These are phyloP conservation scores for Rhizoctonia solani DNA, from an alignment of 1,284 basidiomycete species.

Conservation along the genomic window DNA sequence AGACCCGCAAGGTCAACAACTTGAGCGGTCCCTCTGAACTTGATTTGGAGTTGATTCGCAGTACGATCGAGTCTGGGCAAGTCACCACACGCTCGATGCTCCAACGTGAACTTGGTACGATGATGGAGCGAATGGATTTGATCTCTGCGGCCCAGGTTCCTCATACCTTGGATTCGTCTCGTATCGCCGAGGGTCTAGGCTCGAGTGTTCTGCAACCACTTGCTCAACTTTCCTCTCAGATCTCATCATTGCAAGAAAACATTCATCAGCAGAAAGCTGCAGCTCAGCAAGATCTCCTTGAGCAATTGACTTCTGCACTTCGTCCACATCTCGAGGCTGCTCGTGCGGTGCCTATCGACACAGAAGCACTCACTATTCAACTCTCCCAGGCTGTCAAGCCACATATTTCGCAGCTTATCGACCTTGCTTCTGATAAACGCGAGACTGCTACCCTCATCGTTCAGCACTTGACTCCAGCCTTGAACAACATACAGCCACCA, in stretches of 20 bases:
- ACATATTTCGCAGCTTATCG: conserved; percentile 81
- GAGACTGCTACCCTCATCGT: conserved; percentile 81
- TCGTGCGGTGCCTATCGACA: conserved; percentile 68
- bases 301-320: conserved; percentile 56
- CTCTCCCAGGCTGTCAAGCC: conserved; percentile 83
- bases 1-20: conserved; percentile 48
- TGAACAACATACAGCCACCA: conserved; percentile 54
- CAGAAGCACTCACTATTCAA: conserved; percentile 70
- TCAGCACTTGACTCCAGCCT: conserved; percentile 66
- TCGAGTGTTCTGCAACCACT: conserved; percentile 62
- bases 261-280: conserved; percentile 15
- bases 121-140: conserved; percentile 50
- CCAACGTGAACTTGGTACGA: conserved; percentile 58
- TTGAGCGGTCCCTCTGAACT: conserved; percentile 67
- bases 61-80: conserved; percentile 68
- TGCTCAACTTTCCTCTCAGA: conserved; percentile 61
- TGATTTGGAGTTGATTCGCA: conserved; percentile 74
- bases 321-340: conserved; percentile 63
- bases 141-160: conserved; percentile 11
- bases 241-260: conserved; percentile 55
- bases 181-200: conserved; percentile 58
- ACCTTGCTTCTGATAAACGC: conserved; percentile 80
- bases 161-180: conserved; percentile 34
- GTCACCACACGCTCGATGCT: conserved; percentile 60
- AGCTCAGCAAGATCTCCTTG: conserved; percentile 35